phyloP scores from a whole-genome alignment of 1,284 basidiomycete genomes.

The Boletus semigastroideus region DNA sequence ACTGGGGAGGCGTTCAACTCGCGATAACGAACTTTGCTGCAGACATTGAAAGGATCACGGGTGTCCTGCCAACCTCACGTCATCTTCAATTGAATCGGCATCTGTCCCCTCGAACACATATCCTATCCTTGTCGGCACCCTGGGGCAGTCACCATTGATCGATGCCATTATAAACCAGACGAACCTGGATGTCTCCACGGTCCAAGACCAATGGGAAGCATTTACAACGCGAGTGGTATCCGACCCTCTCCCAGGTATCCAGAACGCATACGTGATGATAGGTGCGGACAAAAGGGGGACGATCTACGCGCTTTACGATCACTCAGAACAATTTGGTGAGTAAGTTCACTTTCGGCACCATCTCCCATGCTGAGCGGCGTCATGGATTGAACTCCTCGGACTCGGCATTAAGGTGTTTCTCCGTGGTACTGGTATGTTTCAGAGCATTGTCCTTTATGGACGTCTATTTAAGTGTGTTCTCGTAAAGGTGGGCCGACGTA shows the following conservation, averaged over 20 bases:
- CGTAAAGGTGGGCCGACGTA: constrained; percentile 1
- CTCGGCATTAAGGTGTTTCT: constrained; percentile 2
- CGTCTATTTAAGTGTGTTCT: not conserved
- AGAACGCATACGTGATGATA: constrained; percentile 4
- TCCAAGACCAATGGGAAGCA: not conserved
- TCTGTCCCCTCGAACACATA: not conserved
- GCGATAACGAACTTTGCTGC: constrained; percentile 44
- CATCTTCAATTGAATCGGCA: constrained; percentile 1
- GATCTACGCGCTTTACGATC: constrained; percentile 5
- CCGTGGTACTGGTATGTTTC: constrained; percentile 3
- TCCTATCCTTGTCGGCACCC: constrained; percentile 3
- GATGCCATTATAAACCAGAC: constrained; percentile 1
- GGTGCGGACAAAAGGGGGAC: constrained; percentile 3
- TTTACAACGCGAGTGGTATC: constrained; percentile 4
- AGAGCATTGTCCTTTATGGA: not conserved
- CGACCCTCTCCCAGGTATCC: not conserved
- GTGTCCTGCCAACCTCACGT: constrained; percentile 39
- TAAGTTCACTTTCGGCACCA: not conserved
- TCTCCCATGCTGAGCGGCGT: not conserved
- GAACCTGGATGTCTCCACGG: not conserved
- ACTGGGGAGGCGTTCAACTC: constrained; percentile 62
- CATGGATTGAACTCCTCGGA: not conserved
- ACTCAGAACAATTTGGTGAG: constrained; percentile 8
- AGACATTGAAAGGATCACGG: constrained; percentile 63
- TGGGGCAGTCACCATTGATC: constrained; percentile 2